Evolutionary conservation across 2,329 filamentous ascomycete genomes (phyloP).

Genomic region (Ophiobolus disseminans): DNA sequence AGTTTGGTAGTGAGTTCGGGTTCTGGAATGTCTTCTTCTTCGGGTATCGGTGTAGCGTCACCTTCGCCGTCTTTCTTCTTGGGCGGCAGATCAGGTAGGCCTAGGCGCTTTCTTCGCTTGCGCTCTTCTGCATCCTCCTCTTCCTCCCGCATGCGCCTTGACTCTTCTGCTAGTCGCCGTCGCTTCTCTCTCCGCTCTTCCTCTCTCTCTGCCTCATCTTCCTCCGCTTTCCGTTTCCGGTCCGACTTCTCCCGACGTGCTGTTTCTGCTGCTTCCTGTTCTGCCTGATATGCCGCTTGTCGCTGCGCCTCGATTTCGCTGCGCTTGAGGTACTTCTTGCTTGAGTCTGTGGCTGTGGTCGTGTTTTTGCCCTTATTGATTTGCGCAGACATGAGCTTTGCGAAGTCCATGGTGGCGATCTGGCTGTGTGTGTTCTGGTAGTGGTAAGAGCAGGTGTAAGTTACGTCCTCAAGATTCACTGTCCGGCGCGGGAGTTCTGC

Average conservation of each 20-base stretch:
- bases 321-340: slow-evolving; percentile 79
- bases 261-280: slow-evolving; percentile 76
- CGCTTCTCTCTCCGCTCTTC: slow-evolving; percentile 81
- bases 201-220: slow-evolving; percentile 77
- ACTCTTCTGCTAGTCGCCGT: slow-evolving; percentile 80
- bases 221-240: slow-evolving; percentile 87
- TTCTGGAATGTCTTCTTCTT: slow-evolving; percentile 71
- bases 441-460: neutral
- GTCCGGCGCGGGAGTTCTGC: slow-evolving; percentile 12
- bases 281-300: slow-evolving; percentile 77
- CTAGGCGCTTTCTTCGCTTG: slow-evolving; percentile 75
- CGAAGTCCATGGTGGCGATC: slow-evolving; percentile 80
- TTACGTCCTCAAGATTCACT: slow-evolving; percentile 13
- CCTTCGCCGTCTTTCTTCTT: slow-evolving; percentile 58
- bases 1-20: slow-evolving; percentile 73
- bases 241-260: slow-evolving; percentile 73
- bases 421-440: neutral
- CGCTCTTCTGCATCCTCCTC: slow-evolving; percentile 77
- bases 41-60: slow-evolving; percentile 47
- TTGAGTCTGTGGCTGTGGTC: slow-evolving; percentile 41
- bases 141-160: slow-evolving; percentile 71
- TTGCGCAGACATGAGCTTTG: slow-evolving; percentile 88
- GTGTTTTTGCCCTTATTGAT: slow-evolving; percentile 79
- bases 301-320: slow-evolving; percentile 86
- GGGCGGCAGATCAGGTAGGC: slow-evolving; percentile 74